These are phyloP conservation scores for Podospora didyma DNA, from an alignment of 495 filamentous ascomycete genomes.

Conservation along the genomic window DNA sequence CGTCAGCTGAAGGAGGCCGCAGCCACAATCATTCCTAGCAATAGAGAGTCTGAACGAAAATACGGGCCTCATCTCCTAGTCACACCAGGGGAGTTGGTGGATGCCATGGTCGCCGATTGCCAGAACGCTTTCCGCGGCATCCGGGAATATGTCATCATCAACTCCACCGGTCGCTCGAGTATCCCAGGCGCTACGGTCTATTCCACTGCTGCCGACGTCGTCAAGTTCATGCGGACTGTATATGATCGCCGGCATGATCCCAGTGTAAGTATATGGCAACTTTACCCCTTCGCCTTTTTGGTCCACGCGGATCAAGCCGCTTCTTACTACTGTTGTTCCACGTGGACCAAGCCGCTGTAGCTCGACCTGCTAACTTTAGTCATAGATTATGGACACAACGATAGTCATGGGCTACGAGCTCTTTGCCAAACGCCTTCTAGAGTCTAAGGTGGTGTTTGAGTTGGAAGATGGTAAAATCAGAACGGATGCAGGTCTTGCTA, in stretches of 20 bases:
- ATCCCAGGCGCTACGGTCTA: not conserved
- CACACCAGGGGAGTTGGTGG: not conserved
- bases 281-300: conserved; percentile 15
- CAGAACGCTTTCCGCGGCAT: not conserved
- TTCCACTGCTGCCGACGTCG: not conserved
- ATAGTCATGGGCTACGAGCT: not conserved
- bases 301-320: conserved; percentile 75
- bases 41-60: not conserved
- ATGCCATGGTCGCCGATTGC: not conserved
- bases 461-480: not conserved
- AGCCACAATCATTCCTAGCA: not conserved
- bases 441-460: not conserved
- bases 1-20: not conserved
- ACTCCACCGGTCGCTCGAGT: not conserved
- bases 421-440: not conserved
- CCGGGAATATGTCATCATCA: not conserved
- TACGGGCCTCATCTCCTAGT: not conserved
- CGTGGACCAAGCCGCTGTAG: conserved; percentile 52
- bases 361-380: not conserved
- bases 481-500: not conserved
- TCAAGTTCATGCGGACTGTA: not conserved
- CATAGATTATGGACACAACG: not conserved
- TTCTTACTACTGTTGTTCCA: conserved; percentile 92
- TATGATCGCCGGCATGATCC: not conserved
- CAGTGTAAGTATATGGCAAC: not conserved